Evolutionary conservation across 345 rosid genomes (phyloP).

Genomic region (Turritis glabra): DNA sequence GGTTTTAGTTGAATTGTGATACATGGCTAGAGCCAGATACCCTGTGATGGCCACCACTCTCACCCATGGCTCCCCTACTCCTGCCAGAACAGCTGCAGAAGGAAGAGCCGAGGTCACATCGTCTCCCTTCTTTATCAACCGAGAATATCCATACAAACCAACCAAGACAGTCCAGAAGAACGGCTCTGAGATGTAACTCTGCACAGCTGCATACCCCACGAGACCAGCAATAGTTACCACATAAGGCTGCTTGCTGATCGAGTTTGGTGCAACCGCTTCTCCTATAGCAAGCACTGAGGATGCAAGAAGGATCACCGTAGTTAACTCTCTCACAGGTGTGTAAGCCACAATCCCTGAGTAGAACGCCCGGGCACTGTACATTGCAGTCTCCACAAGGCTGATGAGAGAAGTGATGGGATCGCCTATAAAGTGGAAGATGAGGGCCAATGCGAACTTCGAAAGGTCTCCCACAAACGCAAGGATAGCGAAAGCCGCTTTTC

Average conservation of each 20-base stretch:
- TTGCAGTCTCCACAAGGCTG: constrained; percentile 53
- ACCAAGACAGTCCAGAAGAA: constrained; percentile 77
- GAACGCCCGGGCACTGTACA: constrained; percentile 58
- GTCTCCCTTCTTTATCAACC: constrained; percentile 67
- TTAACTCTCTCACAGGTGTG: constrained; percentile 70
- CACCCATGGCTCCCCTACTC: constrained; percentile 92
- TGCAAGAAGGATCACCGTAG: constrained; percentile 60
- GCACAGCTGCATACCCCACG: constrained; percentile 75
- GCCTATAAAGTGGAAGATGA: constrained; percentile 71
- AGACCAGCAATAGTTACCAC: constrained; percentile 67
- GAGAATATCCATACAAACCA: constrained; percentile 61
- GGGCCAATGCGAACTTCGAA: constrained; percentile 62
- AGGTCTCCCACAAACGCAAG: constrained; percentile 59
- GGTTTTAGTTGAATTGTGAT: constrained; percentile 53
- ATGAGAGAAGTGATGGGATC: constrained; percentile 69
- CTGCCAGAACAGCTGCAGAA: constrained; percentile 74
- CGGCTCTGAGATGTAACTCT: constrained; percentile 71
- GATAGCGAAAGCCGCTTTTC: constrained; percentile 45
- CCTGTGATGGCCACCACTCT: constrained; percentile 56
- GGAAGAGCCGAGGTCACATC: constrained; percentile 79
- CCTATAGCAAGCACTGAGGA: constrained; percentile 76
- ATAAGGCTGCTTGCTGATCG: constrained; percentile 61
- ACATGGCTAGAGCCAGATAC: constrained; percentile 67
- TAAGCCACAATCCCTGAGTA: constrained; percentile 72
- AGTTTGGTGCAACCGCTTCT: constrained; percentile 71